A percentile compares a stretch with the other conserved stretches of the same genome.
Conservation (phyloP, 805 yeast species). For the Candida coleopterorum region DNA sequence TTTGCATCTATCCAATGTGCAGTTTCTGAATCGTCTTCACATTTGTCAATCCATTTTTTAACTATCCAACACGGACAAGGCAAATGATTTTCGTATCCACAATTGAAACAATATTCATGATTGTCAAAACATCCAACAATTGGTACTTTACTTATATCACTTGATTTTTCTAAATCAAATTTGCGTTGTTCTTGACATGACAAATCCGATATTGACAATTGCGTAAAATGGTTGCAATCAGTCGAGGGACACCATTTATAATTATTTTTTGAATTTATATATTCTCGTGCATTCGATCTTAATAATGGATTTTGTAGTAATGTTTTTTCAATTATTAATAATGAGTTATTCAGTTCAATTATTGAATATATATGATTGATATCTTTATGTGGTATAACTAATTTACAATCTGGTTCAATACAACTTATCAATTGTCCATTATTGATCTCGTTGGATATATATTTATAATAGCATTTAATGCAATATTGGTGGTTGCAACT, state of each 20-base stretch:
- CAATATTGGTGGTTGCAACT: constrained; percentile 75
- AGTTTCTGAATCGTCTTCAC: constrained; percentile 85
- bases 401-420: constrained; percentile 53
- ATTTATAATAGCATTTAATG: constrained; percentile 58
- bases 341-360: constrained; percentile 8
- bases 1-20: constrained; percentile 80
- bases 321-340: constrained; percentile 11
- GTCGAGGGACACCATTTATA: constrained; percentile 83
- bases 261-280: constrained; percentile 44
- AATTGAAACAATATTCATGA: constrained; percentile 75
- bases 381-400: constrained; percentile 40
- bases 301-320: constrained; percentile 30
- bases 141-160: constrained; percentile 41
- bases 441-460: constrained; percentile 43
- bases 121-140: constrained; percentile 61
- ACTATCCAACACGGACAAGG: constrained; percentile 80
- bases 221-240: constrained; percentile 65
- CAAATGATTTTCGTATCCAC: constrained; percentile 70
- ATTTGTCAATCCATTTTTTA: constrained; percentile 68
- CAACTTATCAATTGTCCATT: constrained; percentile 55
- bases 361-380: constrained; percentile 17
- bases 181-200: constrained; percentile 4
- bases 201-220: constrained; percentile 12
- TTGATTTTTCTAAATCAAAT: constrained; percentile 18
- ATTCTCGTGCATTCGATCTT: constrained; percentile 40